These are phyloP conservation scores for Globisporangium parvum DNA, from an alignment of 352 stramenopile genomes.

Conservation along the genomic window DNA sequence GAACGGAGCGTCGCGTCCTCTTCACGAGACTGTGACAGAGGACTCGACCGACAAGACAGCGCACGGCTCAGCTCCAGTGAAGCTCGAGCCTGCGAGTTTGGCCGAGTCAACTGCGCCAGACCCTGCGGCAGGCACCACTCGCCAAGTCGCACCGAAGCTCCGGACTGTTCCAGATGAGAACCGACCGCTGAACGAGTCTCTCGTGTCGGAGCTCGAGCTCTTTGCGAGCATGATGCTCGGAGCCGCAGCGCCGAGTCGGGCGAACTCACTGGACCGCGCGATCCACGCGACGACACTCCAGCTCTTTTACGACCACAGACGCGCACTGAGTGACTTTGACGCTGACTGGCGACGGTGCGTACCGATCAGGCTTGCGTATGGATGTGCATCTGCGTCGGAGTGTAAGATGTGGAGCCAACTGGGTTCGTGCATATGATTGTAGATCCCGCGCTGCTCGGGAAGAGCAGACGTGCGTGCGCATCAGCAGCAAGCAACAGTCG, in stretches of 20 bases:
- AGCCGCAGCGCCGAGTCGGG: conserved; percentile 1
- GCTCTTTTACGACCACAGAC: conserved; percentile 39
- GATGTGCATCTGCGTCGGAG: background rate
- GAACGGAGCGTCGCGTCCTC: too few relatives aligned
- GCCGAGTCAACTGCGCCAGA: background rate
- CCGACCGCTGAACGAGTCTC: conserved; percentile 40
- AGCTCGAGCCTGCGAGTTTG: background rate
- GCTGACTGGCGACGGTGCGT: conserved; percentile 42
- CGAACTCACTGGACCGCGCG: conserved; percentile 15
- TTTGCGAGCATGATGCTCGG: conserved; percentile 30
- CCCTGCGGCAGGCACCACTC: background rate
- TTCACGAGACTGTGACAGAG: too few relatives aligned
- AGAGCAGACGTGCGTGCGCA: background rate
- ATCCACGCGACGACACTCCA: conserved; percentile 35
- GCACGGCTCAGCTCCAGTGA: background rate
- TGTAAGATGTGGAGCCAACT: conserved; percentile 4
- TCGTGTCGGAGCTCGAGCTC: conserved; percentile 41
- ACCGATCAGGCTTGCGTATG: background rate
- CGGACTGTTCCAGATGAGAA: conserved; percentile 25
- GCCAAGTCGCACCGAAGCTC: background rate
- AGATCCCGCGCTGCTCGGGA: conserved; percentile 3
- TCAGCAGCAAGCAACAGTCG: background rate
- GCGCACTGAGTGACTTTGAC: conserved; percentile 47
- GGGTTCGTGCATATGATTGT: background rate
- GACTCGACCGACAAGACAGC: background rate